Evolutionary conservation across 176 grass and related monocot species (phyloP), one percentile per base, ranked within the genome.

Genomic region (Saccharum officinarum): DNA sequence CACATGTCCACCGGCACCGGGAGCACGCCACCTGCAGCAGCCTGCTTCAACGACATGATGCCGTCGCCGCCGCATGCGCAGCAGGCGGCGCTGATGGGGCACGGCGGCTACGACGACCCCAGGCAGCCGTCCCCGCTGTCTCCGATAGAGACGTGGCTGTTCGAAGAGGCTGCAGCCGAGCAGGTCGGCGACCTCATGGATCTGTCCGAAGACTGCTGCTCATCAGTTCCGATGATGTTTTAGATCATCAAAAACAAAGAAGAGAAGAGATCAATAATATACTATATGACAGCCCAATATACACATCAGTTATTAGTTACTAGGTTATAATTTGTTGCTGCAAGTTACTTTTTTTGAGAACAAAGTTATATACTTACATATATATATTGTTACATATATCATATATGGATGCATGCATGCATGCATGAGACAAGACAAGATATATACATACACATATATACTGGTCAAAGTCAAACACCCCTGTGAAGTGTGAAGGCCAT

Each of bases 121-220:
- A 86, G 81, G 67, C 66, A 67, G 2, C 69, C 78, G 7, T 26
- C 82, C 65, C 90, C 87, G 1, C 68, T 97, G 87, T 92, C 82
- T 14, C 71, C 90, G 26, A 89, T 97, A 47, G 94, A 97, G 82
- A 90, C 90, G 78, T 97, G 94, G 94, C 76, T 97, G 68, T 77
- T 97, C 3, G 89, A 97, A 8, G 94, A 97, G 73, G 75, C 89
- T 10, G 65, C 28, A 28, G 28, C 81, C 2, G 88, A 86, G 78
- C 71, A 90, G 79, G 88, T 86, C 45, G 82, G 83, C 55, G 94
- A 92, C 34, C 81, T 90, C 4, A 84, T 92, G 84, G 84, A 84
- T 45, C 84, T 87, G 17, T 84, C 87, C 30, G 67, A 86, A 12
- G 87, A 36, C 30, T 73, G 81, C 84, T 92, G 72, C 87, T 86